phyloP scores from a whole-genome alignment of 371 early-diverging fungal species.

The Mucor plumbeus region DNA sequence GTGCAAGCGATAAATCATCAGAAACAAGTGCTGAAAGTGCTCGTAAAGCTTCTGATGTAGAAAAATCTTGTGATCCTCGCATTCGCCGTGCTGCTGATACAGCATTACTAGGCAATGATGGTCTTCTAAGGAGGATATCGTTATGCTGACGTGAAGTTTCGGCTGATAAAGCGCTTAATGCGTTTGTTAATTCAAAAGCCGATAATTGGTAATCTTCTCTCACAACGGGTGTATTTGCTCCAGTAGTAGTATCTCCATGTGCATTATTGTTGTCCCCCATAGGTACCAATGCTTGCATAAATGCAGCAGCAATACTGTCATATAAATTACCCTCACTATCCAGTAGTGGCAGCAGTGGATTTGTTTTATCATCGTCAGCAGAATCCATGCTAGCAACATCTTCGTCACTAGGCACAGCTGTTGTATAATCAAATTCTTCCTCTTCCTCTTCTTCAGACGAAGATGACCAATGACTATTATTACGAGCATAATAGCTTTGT shows the following conservation, averaged over 20 bases:
- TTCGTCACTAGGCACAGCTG: slow-evolving; percentile 27
- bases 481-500: not conserved
- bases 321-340: slow-evolving; percentile 35
- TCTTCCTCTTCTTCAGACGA: slow-evolving; percentile 49
- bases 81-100: slow-evolving; percentile 38
- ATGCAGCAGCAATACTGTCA: slow-evolving; percentile 41
- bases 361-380: slow-evolving; percentile 31
- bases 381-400: slow-evolving; percentile 24
- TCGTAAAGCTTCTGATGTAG: slow-evolving; percentile 34
- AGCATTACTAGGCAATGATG: slow-evolving; percentile 46
- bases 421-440: slow-evolving; percentile 32
- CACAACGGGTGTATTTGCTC: slow-evolving; percentile 20
- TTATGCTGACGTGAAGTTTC: not conserved
- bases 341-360: slow-evolving; percentile 30
- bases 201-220: slow-evolving; percentile 24
- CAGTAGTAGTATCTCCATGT: slow-evolving; percentile 10
- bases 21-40: slow-evolving; percentile 30
- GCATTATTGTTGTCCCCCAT: not conserved
- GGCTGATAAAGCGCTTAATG: slow-evolving; percentile 22
- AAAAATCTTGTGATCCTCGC: slow-evolving; percentile 32
- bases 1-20: slow-evolving; percentile 25
- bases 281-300: slow-evolving; percentile 42
- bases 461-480: slow-evolving; percentile 40
- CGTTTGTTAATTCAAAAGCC: slow-evolving; percentile 29
- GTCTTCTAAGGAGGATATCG: slow-evolving; percentile 32